Base-by-base conservation (phyloP, 2,329 filamentous ascomycete genomes). In the Anisogramma anomala region DNA sequence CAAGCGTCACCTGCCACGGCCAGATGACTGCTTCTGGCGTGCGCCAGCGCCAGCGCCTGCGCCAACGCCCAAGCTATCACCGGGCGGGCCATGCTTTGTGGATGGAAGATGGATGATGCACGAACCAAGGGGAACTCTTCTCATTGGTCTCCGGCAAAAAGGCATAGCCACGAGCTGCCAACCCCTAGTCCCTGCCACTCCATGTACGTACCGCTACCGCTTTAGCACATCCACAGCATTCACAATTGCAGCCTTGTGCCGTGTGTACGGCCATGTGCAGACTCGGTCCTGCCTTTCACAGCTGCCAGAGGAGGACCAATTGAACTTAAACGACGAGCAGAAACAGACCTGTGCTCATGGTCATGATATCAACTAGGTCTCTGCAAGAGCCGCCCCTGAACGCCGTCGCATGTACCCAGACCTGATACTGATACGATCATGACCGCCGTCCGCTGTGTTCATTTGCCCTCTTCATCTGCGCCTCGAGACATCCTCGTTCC, bases 61-160 rank as follows among this genome's bases (percentile, higher is more conserved):
- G n/a, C n/a, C n/a, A n/a, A n/a, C n/a, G n/a, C n/a, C n/a, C n/a
- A n/a, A n/a, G n/a, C n/a, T n/a, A n/a, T n/a, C n/a, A n/a, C n/a
- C n/a, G n/a, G n/a, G n/a, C n/a, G n/a, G n/a, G n/a, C n/a, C n/a
- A n/a, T n/a, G n/a, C n/a, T n/a, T n/a, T n/a, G n/a, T n/a, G n/a
- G n/a, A n/a, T n/a, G n/a, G n/a, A n/a, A n/a, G n/a, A n/a, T n/a
- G n/a, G n/a, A n/a, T n/a, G n/a, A 22, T 18, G 22, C 25, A 42
- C 44, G 44, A 41, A 38, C 44, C 41, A 46, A n/a, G 41, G 43
- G 43, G 43, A 46, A 42, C 33, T 20, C 14, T 11, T 28, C 17
- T 46, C 39, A 36, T 46, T 46, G 43, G 43, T 19, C 20, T n/a
- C 36, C 44, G 44, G 44, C 30, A 43, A 37, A 46, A 43, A 46